Evolutionary conservation across 2,329 filamentous ascomycete species (phyloP), one percentile per base, ranked within the genome.

Genomic region (Colletotrichum sp.): DNA sequence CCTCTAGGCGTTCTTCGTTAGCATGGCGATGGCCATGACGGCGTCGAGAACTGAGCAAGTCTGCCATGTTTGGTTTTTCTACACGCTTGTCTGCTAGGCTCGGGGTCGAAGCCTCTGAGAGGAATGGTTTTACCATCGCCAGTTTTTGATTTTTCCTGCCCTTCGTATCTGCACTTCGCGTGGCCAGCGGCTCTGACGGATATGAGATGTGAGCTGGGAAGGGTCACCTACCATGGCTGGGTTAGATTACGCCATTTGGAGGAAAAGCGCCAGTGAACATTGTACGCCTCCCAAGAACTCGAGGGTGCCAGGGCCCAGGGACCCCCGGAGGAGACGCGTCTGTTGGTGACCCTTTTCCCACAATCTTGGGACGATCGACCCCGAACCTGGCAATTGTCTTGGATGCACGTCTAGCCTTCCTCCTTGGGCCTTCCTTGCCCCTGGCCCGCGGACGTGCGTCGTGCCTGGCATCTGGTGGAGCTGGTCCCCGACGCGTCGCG

Each of bases 161-260:
- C 56, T 71, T 62, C 58, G 70, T 67, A 75, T 67, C 69, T 67
- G 69, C 71, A 66, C 16, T 70, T 75, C 38, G 62, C 64, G 73
- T 64, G 62, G 26, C 32, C 69, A 48, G 62, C 73, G 56, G 62
- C 15, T 61, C 26, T 55, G 16, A 43, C 52, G 7, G 18, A 62
- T 24, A 62, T 32, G 56, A 48, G 55, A 48, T 70, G 24, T 61
- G 16, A 32, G 32, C 32, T 66, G 24, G 16, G 21, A 16, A 30
- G 32, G 56, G 48, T 12, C 32, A n/a, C 2, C 38, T 3, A 48
- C 61, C 34, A 62, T 24, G 36, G 36, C 8, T 56, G 43, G 24
- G 10, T 67, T 55, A 56, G 65, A 56, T 56, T 67, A 48, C 48
- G 65, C 64, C 64, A 66, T 55, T 34, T 28, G n/a, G 36, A 18